Conservation (phyloP, 257 asterid species). For the Solanum pimpinellifolium region DNA sequence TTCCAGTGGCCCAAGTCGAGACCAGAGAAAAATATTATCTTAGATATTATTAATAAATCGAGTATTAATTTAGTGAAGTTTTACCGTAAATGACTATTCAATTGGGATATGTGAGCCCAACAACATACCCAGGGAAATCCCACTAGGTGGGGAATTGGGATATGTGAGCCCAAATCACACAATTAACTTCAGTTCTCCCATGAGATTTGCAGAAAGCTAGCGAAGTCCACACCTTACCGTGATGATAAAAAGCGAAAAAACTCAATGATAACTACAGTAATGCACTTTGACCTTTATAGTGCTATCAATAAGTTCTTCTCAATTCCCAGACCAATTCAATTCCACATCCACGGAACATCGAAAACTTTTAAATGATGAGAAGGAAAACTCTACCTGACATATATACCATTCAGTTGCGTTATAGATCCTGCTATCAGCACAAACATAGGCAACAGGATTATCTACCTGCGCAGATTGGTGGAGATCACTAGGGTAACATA, state of each 20-base stretch:
- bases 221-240: background rate
- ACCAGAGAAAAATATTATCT: too few species aligned
- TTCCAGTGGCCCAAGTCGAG: too few species aligned
- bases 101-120: background rate
- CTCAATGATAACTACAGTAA: background rate
- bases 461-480: constrained; percentile 43
- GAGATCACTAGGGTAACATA: background rate
- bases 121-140: too few species aligned
- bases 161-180: background rate
- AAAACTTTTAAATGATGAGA: background rate
- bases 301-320: background rate
- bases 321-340: background rate
- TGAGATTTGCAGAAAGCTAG: background rate
- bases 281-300: background rate
- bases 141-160: too few species aligned
- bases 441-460: constrained; percentile 71
- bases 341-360: background rate
- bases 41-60: too few species aligned
- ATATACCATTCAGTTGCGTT: constrained; percentile 90
- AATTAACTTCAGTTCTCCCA: background rate
- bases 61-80: too few species aligned
- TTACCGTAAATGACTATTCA: background rate
- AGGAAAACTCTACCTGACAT: constrained; percentile 59
- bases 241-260: background rate
- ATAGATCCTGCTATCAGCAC: constrained; percentile 81